Percentiles rank a stretch among this genome's conserved stretches.
Conservation (phyloP, 2,329 filamentous ascomycete genomes). For the Exophiala phaeomuriformis region DNA sequence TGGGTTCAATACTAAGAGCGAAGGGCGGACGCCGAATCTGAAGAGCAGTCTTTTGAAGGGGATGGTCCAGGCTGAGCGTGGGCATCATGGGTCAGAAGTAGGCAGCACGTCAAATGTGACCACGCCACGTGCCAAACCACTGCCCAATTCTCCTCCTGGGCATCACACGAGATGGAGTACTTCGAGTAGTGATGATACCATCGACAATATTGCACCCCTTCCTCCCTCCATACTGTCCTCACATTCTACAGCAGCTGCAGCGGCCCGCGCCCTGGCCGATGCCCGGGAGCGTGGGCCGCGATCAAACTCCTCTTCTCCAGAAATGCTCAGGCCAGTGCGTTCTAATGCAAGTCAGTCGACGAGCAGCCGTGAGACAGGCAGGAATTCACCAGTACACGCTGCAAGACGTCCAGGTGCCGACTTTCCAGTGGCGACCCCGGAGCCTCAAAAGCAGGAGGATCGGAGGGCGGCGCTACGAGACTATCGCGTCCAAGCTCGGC, state of each 20-base stretch:
- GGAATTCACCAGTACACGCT: not conserved
- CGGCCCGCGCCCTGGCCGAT: slow-evolving; percentile 22
- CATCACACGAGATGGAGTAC: slow-evolving; percentile 30
- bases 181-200: slow-evolving; percentile 32
- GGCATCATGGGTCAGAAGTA: slow-evolving; percentile 31
- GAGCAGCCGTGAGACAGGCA: not conserved
- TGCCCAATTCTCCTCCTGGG: slow-evolving; percentile 37
- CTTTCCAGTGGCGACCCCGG: not conserved
- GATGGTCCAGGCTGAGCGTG: slow-evolving; percentile 34
- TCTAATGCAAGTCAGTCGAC: not conserved
- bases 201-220: slow-evolving; percentile 36
- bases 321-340: not conserved
- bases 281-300: slow-evolving; percentile 19
- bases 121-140: slow-evolving; percentile 48
- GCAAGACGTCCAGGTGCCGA: not conserved
- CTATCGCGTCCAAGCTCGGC: slow-evolving; percentile 46
- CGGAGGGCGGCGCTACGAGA: slow-evolving; percentile 40
- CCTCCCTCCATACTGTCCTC: slow-evolving; percentile 40
- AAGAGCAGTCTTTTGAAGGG: slow-evolving; percentile 41
- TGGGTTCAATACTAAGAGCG: slow-evolving; percentile 10
- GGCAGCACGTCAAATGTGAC: slow-evolving; percentile 51
- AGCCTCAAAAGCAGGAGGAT: slow-evolving; percentile 36
- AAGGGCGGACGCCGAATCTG: slow-evolving; percentile 33
- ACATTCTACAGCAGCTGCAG: slow-evolving; percentile 28
- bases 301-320: slow-evolving; percentile 13